These are phyloP conservation scores for Venustampulla echinocandica DNA, from an alignment of 495 filamentous ascomycete genomes.

Conservation along the genomic window DNA sequence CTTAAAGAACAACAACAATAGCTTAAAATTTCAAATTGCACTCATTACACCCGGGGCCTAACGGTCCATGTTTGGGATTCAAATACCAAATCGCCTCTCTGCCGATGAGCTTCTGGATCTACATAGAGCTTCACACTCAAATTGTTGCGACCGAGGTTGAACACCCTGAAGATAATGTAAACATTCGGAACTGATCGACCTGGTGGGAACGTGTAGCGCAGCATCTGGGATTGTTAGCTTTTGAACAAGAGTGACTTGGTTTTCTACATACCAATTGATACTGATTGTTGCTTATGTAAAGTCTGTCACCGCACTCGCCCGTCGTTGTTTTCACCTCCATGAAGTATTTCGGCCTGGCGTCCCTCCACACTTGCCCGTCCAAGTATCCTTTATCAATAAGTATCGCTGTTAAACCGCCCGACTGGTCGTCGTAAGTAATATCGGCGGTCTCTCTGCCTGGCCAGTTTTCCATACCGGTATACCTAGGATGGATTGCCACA, in stretches of 20 bases:
- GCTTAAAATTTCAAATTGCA: neutral
- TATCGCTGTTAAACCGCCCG: conserved; percentile 21
- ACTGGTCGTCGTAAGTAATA: conserved; percentile 2
- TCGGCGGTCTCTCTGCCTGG: conserved; percentile 5
- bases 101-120: conserved; percentile 25
- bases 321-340: conserved; percentile 44
- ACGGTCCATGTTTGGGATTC: conserved; percentile 27
- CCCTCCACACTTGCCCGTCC: conserved; percentile 16
- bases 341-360: conserved; percentile 27
- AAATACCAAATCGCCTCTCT: conserved; percentile 21
- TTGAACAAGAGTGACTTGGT: neutral
- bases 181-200: conserved; percentile 23
- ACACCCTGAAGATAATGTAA: conserved; percentile 38
- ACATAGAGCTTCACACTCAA: conserved; percentile 32
- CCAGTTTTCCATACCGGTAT: conserved; percentile 30
- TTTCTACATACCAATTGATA: conserved; percentile 26
- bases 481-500: conserved; percentile 28
- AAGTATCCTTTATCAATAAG: conserved; percentile 32
- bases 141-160: conserved; percentile 24
- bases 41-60: conserved; percentile 1
- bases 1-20: neutral
- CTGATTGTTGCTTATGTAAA: conserved; percentile 37
- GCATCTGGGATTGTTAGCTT: conserved; percentile 4
- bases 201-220: conserved; percentile 2
- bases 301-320: conserved; percentile 26